phyloP scores from a whole-genome alignment of 148 eudicot genomes.

The Salicornia ramosissima region DNA sequence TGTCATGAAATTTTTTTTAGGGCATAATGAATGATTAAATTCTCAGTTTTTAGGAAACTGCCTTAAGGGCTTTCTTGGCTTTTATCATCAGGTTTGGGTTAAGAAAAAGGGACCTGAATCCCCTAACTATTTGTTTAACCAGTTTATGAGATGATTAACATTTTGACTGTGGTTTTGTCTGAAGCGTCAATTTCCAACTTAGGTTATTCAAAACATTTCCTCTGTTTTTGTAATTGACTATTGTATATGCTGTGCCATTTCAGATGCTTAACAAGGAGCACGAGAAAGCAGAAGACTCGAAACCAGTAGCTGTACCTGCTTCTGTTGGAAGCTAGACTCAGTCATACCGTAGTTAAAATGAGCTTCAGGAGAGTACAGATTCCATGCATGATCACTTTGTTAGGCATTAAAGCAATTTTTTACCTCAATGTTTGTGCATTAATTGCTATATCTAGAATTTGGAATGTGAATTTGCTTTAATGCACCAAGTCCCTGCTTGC shows the following conservation, averaged over 20 bases:
- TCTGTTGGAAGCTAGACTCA: conserved; percentile 31
- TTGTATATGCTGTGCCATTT: not conserved
- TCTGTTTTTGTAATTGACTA: too few relatives aligned
- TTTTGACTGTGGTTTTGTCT: not conserved
- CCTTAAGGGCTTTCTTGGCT: not conserved
- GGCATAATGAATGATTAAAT: too few relatives aligned
- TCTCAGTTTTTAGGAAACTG: too few relatives aligned
- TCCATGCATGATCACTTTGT: not conserved
- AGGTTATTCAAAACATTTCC: not conserved
- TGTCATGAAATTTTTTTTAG: too few relatives aligned
- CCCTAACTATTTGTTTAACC: not conserved
- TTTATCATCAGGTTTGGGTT: not conserved
- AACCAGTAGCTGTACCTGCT: conserved; percentile 38
- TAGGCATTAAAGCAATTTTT: conserved; percentile 7
- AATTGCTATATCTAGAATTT: conserved; percentile 4
- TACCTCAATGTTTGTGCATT: conserved; percentile 10
- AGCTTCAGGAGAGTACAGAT: conserved; percentile 14
- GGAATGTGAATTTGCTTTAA: conserved; percentile 15
- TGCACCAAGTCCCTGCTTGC: conserved; percentile 4
- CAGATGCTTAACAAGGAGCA: conserved; percentile 76
- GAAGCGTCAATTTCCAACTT: not conserved
- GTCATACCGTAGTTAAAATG: not conserved
- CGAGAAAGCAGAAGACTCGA: conserved; percentile 59
- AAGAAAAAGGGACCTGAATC: not conserved
- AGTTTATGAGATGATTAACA: not conserved